phyloP scores from a whole-genome alignment of 2,329 filamentous ascomycete species.

The Calonectria honghensis region DNA sequence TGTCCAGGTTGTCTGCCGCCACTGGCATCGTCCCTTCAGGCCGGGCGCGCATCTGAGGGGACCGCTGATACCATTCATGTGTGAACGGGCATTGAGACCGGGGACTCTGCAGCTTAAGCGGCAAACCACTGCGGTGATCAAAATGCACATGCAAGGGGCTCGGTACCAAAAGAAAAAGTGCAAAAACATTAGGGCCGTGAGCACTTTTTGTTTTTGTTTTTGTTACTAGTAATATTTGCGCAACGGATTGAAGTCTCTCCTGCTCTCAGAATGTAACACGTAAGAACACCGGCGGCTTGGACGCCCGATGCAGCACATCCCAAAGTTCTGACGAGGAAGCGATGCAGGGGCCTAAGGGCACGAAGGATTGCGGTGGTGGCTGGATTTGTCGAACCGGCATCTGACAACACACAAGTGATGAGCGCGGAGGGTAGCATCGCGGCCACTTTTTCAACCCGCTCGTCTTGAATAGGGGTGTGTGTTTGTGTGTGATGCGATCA shows the following conservation, averaged over 20 bases:
- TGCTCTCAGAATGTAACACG: background rate
- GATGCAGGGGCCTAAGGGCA: slow-evolving; percentile 15
- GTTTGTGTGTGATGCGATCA: slow-evolving; percentile 12
- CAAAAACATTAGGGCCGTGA: background rate
- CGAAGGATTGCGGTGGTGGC: slow-evolving; percentile 30
- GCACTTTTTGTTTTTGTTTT: background rate
- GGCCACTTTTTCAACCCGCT: background rate
- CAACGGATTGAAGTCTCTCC: background rate
- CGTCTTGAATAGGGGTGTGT: slow-evolving; percentile 14
- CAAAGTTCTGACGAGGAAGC: slow-evolving; percentile 19
- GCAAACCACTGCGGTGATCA: slow-evolving; percentile 8
- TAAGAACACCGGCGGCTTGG: background rate
- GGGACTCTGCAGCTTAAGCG: slow-evolving; percentile 20
- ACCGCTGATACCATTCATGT: slow-evolving; percentile 12
- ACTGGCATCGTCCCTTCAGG: slow-evolving; percentile 24
- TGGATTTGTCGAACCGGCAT: slow-evolving; percentile 13
- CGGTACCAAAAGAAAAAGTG: slow-evolving; percentile 14
- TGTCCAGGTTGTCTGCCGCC: slow-evolving; percentile 14
- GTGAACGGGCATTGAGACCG: slow-evolving; percentile 23
- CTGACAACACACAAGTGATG: slow-evolving; percentile 18
- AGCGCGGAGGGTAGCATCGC: slow-evolving; percentile 23
- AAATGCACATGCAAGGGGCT: slow-evolving; percentile 27
- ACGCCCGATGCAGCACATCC: slow-evolving; percentile 4
- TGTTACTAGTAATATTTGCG: slow-evolving; percentile 16
- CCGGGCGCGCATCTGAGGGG: slow-evolving; percentile 27